Conservation (phyloP, 192 early-diverging fungal species). For the Allomyces javanicus region DNA sequence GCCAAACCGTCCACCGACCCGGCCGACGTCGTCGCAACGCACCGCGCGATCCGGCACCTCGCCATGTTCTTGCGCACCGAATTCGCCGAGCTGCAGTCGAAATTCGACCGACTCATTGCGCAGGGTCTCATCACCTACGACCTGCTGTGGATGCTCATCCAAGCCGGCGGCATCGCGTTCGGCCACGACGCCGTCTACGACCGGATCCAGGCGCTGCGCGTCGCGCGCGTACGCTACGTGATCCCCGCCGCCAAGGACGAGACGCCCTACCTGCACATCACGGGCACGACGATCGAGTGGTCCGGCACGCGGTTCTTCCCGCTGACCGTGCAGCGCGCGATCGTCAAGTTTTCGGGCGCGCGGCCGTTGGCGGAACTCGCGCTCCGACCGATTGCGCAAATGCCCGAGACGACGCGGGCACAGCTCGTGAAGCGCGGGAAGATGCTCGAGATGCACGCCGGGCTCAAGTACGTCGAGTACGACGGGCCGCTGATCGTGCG, state of each 20-base stretch:
- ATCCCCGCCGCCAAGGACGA: neutral
- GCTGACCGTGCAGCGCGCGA: neutral
- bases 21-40: too few species aligned
- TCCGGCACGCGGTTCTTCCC: constrained; percentile 4
- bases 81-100: too few species aligned
- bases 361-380: neutral
- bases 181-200: too few species aligned
- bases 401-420: neutral
- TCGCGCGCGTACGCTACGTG: neutral
- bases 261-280: constrained; percentile 1
- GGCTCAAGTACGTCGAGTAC: constrained; percentile 2
- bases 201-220: too few species aligned
- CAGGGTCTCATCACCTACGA: too few species aligned
- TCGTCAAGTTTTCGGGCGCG: neutral
- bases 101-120: too few species aligned
- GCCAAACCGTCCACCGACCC: too few species aligned
- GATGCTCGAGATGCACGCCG: constrained; percentile 3
- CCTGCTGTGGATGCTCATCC: too few species aligned
- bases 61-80: too few species aligned
- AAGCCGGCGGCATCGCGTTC: too few species aligned
- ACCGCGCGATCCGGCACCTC: too few species aligned
- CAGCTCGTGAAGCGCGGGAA: constrained; percentile 3
- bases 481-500: constrained; percentile 1
- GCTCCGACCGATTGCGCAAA: neutral
- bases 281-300: constrained; percentile 2